Evolutionary conservation across 768 basidiomycete genomes (phyloP).

Genomic region (Mycena haematopus): DNA sequence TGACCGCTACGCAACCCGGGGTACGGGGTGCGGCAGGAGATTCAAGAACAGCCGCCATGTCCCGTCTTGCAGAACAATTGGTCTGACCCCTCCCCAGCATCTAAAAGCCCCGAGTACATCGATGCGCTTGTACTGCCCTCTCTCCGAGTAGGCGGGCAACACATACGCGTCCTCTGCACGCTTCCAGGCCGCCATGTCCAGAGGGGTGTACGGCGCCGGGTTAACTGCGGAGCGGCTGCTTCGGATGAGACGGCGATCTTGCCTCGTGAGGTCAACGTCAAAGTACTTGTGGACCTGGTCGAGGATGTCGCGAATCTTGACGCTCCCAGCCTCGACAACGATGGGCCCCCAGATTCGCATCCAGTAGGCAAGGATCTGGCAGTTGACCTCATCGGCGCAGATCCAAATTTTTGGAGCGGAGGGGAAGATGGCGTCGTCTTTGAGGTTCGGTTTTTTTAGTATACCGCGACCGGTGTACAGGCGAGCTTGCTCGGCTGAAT

Average conservation of each 20-base stretch:
- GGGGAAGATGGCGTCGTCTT: constrained; percentile 41
- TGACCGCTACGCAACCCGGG: constrained; percentile 17
- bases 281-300: constrained; percentile 57
- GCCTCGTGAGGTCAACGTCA: constrained; percentile 46
- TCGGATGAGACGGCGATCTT: constrained; percentile 39
- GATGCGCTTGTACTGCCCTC: constrained; percentile 47
- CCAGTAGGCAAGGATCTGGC: constrained; percentile 45
- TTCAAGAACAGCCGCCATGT: constrained; percentile 56
- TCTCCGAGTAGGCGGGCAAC: constrained; percentile 46
- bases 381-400: constrained; percentile 40
- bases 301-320: constrained; percentile 54
- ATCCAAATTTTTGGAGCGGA: constrained; percentile 42
- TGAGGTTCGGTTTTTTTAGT: constrained; percentile 38
- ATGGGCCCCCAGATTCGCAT: constrained; percentile 60
- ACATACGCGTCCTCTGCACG: constrained; percentile 48
- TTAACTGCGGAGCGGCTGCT: constrained; percentile 28
- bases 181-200: constrained; percentile 37
- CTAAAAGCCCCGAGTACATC: constrained; percentile 57
- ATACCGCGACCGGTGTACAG: constrained; percentile 39
- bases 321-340: constrained; percentile 38
- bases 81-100: constrained; percentile 52
- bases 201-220: constrained; percentile 20
- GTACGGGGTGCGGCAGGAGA: constrained; percentile 45
- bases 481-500: constrained; percentile 43
- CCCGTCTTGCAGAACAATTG: constrained; percentile 43